A percentile compares a stretch with the other conserved stretches of the same genome.
phyloP scores from a whole-genome alignment of 805 yeast genomes.

The Saccharomyces eubayanus region DNA sequence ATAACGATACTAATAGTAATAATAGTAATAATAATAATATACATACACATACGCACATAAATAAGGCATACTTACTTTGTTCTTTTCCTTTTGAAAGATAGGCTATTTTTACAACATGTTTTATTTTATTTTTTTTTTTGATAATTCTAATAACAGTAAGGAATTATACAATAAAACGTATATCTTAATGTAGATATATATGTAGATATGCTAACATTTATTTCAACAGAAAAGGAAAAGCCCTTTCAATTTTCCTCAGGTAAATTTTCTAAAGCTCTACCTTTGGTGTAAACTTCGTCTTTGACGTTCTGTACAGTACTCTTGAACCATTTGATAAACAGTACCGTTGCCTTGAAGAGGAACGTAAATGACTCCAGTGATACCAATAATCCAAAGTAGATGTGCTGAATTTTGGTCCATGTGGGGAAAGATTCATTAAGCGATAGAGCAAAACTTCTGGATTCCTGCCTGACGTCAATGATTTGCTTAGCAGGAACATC shows the following conservation, averaged over 20 bases:
- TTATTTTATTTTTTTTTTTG: background rate
- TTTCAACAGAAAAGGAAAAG: background rate
- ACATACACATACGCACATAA: background rate
- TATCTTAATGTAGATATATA: slow-evolving; percentile 1
- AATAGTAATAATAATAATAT: background rate
- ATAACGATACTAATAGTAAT: background rate
- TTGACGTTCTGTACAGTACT: slow-evolving; percentile 37
- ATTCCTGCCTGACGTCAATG: background rate
- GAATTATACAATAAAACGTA: slow-evolving; percentile 1
- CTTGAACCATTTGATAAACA: slow-evolving; percentile 18
- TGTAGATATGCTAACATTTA: background rate
- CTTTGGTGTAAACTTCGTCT: slow-evolving; percentile 49
- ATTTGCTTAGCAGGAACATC: background rate
- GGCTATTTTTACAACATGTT: background rate
- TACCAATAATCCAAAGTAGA: background rate
- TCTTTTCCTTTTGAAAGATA: background rate
- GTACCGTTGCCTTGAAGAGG: background rate
- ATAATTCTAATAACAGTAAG: background rate
- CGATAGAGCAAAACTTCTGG: background rate
- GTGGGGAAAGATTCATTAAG: background rate
- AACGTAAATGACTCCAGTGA: background rate
- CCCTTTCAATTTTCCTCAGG: background rate
- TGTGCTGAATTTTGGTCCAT: background rate
- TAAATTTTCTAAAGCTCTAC: slow-evolving; percentile 44
- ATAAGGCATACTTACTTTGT: background rate